Conservation (phyloP, 805 yeast genomes). For the Lipomyces starkeyi region DNA sequence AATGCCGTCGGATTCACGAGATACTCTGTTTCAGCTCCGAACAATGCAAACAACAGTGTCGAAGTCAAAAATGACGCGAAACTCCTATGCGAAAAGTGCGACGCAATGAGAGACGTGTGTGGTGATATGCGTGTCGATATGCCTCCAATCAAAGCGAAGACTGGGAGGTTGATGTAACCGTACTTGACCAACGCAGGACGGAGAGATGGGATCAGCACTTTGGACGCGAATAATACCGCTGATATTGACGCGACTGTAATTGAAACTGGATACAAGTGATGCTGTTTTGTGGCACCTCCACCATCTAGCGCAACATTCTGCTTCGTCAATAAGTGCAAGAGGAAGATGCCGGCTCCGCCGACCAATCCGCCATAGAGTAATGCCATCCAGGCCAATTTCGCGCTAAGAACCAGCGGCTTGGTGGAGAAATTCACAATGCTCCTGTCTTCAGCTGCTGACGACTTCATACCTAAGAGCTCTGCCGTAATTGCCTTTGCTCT, state of each 20-base stretch:
- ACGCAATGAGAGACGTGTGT: conserved; percentile 10
- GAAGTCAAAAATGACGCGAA: conserved; percentile 17
- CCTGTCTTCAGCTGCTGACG: neutral
- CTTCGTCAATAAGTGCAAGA: conserved; percentile 14
- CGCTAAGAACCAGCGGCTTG: neutral
- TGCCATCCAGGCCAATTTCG: conserved; percentile 22
- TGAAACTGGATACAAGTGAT: conserved; percentile 31
- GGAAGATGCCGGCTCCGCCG: conserved; percentile 10
- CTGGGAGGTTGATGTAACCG: conserved; percentile 27
- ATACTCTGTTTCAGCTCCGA: conserved; percentile 33
- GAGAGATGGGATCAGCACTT: conserved; percentile 17
- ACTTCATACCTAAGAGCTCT: neutral
- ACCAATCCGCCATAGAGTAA: conserved; percentile 13
- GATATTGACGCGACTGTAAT: conserved; percentile 16
- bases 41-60: conserved; percentile 24
- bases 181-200: conserved; percentile 18
- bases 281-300: conserved; percentile 29
- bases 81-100: conserved; percentile 25
- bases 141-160: neutral
- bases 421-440: neutral
- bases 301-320: conserved; percentile 5
- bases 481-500: neutral
- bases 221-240: conserved; percentile 16
- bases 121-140: conserved; percentile 13
- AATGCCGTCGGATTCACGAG: conserved; percentile 24